phyloP scores from a whole-genome alignment of 2,329 filamentous ascomycete species.

The Epichloe festucae region DNA sequence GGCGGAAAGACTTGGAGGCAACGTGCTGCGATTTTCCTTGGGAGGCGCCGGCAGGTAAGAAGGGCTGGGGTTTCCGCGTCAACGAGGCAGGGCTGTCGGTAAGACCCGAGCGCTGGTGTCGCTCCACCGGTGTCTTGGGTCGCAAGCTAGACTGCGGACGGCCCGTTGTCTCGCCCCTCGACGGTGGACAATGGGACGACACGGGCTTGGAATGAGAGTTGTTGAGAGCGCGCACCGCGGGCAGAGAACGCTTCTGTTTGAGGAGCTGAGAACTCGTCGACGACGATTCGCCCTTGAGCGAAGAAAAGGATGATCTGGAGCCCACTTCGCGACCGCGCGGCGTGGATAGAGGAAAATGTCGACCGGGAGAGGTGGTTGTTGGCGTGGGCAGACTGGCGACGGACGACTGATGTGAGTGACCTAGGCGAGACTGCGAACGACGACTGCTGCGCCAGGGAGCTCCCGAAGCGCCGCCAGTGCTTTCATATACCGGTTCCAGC shows the following conservation, averaged over 20 bases:
- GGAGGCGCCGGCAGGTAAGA: constrained; percentile 65
- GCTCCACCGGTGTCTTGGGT: constrained; percentile 61
- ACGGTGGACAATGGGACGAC: constrained; percentile 43
- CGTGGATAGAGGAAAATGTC: constrained; percentile 42
- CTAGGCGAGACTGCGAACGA: constrained; percentile 53
- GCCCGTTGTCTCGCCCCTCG: constrained; percentile 38
- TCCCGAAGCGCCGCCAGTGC: constrained; percentile 65
- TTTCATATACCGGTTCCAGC: constrained; percentile 88
- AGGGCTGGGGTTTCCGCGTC: constrained; percentile 53
- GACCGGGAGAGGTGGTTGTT: constrained; percentile 41
- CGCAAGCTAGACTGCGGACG: constrained; percentile 41
- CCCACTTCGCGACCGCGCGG: constrained; percentile 48
- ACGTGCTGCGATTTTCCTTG: constrained; percentile 67
- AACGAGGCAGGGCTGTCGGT: constrained; percentile 38
- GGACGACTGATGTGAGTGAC: constrained; percentile 58
- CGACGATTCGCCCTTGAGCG: constrained; percentile 45
- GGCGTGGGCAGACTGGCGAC: constrained; percentile 50
- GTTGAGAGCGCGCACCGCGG: constrained; percentile 40
- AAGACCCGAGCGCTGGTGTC: constrained; percentile 32
- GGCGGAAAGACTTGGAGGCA: constrained; percentile 54
- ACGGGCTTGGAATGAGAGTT: constrained; percentile 39
- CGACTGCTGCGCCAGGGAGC: constrained; percentile 38
- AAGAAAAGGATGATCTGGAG: constrained; percentile 39
- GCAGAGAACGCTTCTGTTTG: constrained; percentile 52
- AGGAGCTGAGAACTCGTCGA: constrained; percentile 53